phyloP scores from a whole-genome alignment of 2,329 filamentous ascomycete genomes.

The Atkinsonella hypoxylon region DNA sequence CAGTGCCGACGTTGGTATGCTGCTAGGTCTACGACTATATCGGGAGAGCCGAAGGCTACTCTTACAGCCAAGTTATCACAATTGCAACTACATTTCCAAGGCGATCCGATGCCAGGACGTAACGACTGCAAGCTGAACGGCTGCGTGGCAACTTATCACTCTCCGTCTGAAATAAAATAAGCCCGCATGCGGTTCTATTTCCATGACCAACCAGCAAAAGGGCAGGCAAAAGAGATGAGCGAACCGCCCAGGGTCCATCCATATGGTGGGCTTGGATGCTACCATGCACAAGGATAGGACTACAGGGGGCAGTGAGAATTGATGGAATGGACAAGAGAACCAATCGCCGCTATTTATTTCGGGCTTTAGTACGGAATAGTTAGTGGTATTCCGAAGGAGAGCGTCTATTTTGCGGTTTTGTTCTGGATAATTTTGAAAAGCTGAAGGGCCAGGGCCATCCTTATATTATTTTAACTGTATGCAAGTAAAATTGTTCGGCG shows the following conservation, averaged over 20 bases:
- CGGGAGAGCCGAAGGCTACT: slow-evolving; percentile 1
- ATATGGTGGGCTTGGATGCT: neutral
- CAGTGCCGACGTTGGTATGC: neutral
- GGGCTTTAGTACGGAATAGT: no score
- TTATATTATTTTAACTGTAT: no score
- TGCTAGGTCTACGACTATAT: neutral
- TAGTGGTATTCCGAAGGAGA: no score
- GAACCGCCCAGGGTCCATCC: neutral
- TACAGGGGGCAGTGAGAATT: no score
- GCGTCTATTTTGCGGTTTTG: no score
- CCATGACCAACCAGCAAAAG: neutral
- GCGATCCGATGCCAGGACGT: neutral
- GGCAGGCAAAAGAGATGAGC: neutral
- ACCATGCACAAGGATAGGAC: neutral
- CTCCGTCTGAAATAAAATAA: neutral
- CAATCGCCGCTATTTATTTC: no score
- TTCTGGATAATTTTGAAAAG: no score
- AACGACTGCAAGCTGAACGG: neutral
- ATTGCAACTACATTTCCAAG: neutral
- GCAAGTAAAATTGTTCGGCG: neutral
- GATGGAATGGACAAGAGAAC: no score
- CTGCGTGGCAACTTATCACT: neutral
- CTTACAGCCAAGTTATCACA: neutral
- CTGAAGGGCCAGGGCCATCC: no score
- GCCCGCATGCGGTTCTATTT: neutral